These are phyloP conservation scores for Aspergillus funiculosus DNA, from an alignment of 495 filamentous ascomycete species.

Conservation along the genomic window DNA sequence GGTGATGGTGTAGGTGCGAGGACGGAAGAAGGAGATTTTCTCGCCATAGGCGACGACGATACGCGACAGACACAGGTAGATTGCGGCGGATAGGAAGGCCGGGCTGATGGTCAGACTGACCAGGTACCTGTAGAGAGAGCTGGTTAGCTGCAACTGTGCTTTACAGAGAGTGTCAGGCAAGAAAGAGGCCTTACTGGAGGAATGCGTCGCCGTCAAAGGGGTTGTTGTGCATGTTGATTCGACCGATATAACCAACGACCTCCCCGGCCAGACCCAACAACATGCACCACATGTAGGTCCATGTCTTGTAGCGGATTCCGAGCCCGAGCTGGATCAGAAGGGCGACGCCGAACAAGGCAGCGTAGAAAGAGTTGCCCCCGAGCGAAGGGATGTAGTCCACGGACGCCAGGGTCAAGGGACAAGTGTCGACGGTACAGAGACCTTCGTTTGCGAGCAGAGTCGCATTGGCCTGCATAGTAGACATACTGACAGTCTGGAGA, in stretches of 20 bases:
- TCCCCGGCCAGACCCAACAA: conserved; percentile 29
- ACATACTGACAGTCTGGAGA: conserved; percentile 2
- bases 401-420: conserved; percentile 28
- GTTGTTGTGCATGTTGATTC: conserved; percentile 27
- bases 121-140: conserved; percentile 30
- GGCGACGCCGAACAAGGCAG: conserved; percentile 26
- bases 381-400: conserved; percentile 33
- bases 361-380: conserved; percentile 33
- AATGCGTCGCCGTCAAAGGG: conserved; percentile 30
- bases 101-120: conserved; percentile 51
- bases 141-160: background rate
- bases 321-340: conserved; percentile 24
- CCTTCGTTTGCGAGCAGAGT: conserved; percentile 7
- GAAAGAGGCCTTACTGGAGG: conserved; percentile 21
- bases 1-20: conserved; percentile 47
- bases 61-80: conserved; percentile 53
- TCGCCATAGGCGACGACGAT: conserved; percentile 48
- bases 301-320: conserved; percentile 27
- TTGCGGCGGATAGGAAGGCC: conserved; percentile 51
- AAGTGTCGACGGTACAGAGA: conserved; percentile 35
- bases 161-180: background rate
- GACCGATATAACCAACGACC: conserved; percentile 31
- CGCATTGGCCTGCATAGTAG: background rate
- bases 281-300: conserved; percentile 24
- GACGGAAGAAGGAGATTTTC: conserved; percentile 42